Conservation (phyloP, 2,329 filamentous ascomycete genomes). For the Dothistroma septosporum region DNA sequence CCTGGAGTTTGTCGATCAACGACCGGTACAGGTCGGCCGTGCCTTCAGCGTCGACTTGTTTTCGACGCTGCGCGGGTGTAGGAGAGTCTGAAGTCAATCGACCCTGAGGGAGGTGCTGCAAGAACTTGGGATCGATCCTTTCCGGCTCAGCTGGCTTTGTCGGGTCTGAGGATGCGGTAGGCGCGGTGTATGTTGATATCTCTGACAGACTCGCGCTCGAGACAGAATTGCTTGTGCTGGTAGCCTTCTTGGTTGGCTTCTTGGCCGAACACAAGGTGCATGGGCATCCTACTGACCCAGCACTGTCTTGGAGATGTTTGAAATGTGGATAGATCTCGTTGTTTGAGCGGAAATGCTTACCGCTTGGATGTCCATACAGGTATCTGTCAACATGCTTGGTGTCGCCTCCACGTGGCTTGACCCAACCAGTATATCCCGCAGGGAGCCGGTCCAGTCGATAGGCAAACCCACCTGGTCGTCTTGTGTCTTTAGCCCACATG, state of each 20-base stretch:
- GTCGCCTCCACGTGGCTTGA: slow-evolving; percentile 39
- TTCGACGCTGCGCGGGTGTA: slow-evolving; percentile 8
- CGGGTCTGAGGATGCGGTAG: neutral
- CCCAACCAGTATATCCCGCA: slow-evolving; percentile 49
- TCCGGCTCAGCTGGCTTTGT: neutral
- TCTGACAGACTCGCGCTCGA: slow-evolving; percentile 17
- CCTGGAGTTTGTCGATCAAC: slow-evolving; percentile 47
- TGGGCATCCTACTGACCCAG: slow-evolving; percentile 41
- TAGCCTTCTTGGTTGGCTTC: slow-evolving; percentile 6
- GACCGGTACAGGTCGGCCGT: slow-evolving; percentile 52
- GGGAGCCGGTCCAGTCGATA: slow-evolving; percentile 54
- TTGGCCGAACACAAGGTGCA: slow-evolving; percentile 47
- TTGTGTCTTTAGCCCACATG: slow-evolving; percentile 27
- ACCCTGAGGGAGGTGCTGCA: slow-evolving; percentile 10
- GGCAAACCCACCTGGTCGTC: slow-evolving; percentile 9
- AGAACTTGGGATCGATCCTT: slow-evolving; percentile 3
- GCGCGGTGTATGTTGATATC: slow-evolving; percentile 9
- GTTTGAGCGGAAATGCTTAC: slow-evolving; percentile 50
- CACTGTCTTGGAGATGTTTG: slow-evolving; percentile 50
- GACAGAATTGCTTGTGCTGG: slow-evolving; percentile 10
- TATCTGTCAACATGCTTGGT: slow-evolving; percentile 49
- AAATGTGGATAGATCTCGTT: slow-evolving; percentile 57
- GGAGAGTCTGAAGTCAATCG: slow-evolving; percentile 14
- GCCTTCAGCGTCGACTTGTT: slow-evolving; percentile 48
- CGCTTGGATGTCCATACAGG: slow-evolving; percentile 54